Evolutionary conservation across 2,329 filamentous ascomycete species (phyloP), one percentile per base, ranked within the genome.

Genomic region (Fusarium odoratissimum): DNA sequence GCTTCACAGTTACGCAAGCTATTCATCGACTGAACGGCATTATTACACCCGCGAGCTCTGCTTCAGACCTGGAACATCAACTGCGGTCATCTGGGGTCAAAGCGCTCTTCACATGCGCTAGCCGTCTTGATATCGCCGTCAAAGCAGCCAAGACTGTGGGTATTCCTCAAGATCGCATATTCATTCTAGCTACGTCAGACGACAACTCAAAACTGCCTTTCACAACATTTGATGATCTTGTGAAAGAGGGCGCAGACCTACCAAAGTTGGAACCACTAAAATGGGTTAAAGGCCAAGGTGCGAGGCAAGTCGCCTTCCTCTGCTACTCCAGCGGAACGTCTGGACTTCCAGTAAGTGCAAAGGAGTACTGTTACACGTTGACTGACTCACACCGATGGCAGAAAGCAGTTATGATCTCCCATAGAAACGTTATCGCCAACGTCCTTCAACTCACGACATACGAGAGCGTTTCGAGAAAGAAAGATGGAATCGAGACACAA

Each of bases 391-490:
- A 25, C 25, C 25, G 25, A 25, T 25, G 25, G 25, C 25, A 25
- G 25, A 30, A 46, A 30, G 45, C 28, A 30, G 45, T 48, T 2
- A 48, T 30, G 19, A 48, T 48, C 6, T 48, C 45, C 19, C 45
- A 48, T 12, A 3, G 28, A n/a, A 48, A 30, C 3, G n/a, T 48
- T 4, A 48, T 48, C 28, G 45, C 45, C 4, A 48, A 48, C 4
- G 19, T 30, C 6, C 45, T 30, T 4, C 45, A 48, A 2, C 45
- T 48, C 19, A 48, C 28, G 0, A 30, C 28, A 2, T 48, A 48
- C 2, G 28, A 30, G 13, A 48, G 28, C 3, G 19, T 48, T 30
- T 48, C 44, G 0, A 0, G 28, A 0, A 0, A 21, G 13, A 48
- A 48, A 1, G 19, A 48, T n/a, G 28, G 19, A 2, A 48, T 48